Base-by-base conservation (phyloP, 2,329 filamentous ascomycete species). In the Exophiala sp. region DNA sequence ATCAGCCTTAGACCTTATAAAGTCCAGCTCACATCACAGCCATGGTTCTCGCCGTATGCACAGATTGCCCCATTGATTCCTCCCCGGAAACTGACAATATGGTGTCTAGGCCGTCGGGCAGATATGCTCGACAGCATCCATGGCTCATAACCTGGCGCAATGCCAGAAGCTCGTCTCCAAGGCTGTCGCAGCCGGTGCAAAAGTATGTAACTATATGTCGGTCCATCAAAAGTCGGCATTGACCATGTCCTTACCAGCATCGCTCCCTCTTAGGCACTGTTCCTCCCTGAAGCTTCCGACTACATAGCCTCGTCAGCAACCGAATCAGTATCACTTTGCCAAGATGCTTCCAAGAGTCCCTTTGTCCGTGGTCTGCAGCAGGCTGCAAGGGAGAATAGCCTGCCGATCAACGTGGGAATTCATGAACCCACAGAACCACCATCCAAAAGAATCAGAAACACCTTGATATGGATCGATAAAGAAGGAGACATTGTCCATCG, bases 251-350 rank as follows among this genome's bases (percentile, higher is more conserved):
- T 58, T 16, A 58, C 53, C 40, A 41, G 42, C 24, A 24, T 38
- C 14, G 10, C 16, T 21, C 12, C 44, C 36, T 18, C 54, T 50
- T 58, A 88, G 82, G 83, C 88, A 14, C 81, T 96, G 46, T 96
- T 97, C 74, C 85, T 96, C 49, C 92, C 92, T 10, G 92, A 96
- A 78, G 92, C 92, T 20, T 84, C 83, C 52, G 91, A 96, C 74
- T 96, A 96, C 75, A 91, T 96, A 64, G 87, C 84, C 16, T 76
- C 80, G 1, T 85, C 83, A 0, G 77, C 85, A 2, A 70, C 81
- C 9, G 85, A 91, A 64, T 87, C 86, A 0, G 72, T 91, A 7
- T 78, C 82, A 3, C 83, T 96, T 8, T 90, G 84, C 59, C 81
- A 80, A 54, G 79, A 90, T 2, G 80, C 86, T 36, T 68, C 78